These are phyloP conservation scores for Astrephomene gubernaculifera DNA, from an alignment of 139 green algal genomes.

Conservation along the genomic window DNA sequence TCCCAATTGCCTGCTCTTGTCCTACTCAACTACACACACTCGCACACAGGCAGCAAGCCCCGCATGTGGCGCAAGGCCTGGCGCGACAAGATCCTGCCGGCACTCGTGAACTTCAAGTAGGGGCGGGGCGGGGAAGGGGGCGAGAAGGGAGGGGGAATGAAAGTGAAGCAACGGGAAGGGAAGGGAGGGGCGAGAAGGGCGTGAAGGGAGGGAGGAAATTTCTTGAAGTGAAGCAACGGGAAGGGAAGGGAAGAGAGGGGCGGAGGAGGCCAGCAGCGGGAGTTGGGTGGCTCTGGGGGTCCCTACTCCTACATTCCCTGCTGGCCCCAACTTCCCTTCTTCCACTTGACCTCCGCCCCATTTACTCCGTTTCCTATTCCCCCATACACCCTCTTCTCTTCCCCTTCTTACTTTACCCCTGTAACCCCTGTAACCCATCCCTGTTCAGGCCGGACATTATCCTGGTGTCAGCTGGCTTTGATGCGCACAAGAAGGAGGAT, in stretches of 20 bases:
- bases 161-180: not conserved
- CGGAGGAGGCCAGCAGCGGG: too few species aligned
- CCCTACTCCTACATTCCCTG: too few species aligned
- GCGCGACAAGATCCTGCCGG: constrained; percentile 91
- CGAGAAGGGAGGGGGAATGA: not conserved
- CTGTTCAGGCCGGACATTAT: constrained; percentile 83
- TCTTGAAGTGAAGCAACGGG: not conserved
- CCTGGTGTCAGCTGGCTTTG: constrained; percentile 92
- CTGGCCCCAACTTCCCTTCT: not conserved
- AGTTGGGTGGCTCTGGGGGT: too few species aligned
- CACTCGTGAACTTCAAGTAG: constrained; percentile 72
- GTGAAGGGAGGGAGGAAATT: not conserved
- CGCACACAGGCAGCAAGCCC: constrained; percentile 56
- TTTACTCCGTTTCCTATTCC: not conserved
- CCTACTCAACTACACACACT: too few species aligned
- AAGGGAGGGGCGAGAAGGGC: not conserved
- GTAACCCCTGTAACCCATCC: not conserved
- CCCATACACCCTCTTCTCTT: not conserved
- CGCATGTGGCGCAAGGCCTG: constrained; percentile 84
- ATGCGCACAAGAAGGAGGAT: constrained; percentile 71
- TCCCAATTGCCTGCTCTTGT: too few species aligned
- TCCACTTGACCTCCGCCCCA: not conserved
- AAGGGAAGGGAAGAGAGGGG: not conserved
- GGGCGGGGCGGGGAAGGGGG: not conserved
- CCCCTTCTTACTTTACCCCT: not conserved